Conservation (phyloP, 192 early-diverging fungal species). For the Phycomyces nitens region DNA sequence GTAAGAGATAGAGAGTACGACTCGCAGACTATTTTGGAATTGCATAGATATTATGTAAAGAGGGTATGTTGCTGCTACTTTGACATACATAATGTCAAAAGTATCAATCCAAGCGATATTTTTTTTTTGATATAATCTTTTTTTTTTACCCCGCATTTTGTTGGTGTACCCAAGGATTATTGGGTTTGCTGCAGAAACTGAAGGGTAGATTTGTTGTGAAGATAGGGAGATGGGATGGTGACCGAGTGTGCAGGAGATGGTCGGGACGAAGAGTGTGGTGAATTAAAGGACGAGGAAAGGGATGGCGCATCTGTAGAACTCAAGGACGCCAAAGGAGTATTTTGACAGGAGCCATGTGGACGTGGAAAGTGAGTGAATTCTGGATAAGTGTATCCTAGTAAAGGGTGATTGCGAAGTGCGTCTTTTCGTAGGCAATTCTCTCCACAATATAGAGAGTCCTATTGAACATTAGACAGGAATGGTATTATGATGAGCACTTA, state of each 20-base stretch:
- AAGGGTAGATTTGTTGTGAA: too few relatives aligned
- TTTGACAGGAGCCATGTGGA: background rate
- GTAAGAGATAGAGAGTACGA: background rate
- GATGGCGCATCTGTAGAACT: background rate
- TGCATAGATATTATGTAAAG: conserved; percentile 3
- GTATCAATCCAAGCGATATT: too few relatives aligned
- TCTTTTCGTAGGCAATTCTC: conserved; percentile 8
- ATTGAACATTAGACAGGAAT: background rate
- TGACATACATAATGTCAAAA: too few relatives aligned
- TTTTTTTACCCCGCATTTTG: background rate
- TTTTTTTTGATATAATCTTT: background rate
- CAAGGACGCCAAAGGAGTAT: background rate
- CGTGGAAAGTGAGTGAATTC: conserved; percentile 8
- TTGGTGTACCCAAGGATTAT: conserved; percentile 1
- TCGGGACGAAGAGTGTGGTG: conserved; percentile 5
- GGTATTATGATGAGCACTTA: conserved; percentile 17
- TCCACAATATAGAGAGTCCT: conserved; percentile 16
- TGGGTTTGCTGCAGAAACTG: too few relatives aligned
- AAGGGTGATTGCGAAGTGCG: background rate
- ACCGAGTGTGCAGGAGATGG: background rate
- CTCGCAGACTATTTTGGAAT: background rate
- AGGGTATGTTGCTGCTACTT: too few relatives aligned
- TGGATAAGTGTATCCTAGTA: background rate
- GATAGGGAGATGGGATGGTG: too few relatives aligned
- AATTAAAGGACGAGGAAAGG: conserved; percentile 1